Conservation (phyloP, 2,329 filamentous ascomycete genomes). For the Penicillium crustosum region DNA sequence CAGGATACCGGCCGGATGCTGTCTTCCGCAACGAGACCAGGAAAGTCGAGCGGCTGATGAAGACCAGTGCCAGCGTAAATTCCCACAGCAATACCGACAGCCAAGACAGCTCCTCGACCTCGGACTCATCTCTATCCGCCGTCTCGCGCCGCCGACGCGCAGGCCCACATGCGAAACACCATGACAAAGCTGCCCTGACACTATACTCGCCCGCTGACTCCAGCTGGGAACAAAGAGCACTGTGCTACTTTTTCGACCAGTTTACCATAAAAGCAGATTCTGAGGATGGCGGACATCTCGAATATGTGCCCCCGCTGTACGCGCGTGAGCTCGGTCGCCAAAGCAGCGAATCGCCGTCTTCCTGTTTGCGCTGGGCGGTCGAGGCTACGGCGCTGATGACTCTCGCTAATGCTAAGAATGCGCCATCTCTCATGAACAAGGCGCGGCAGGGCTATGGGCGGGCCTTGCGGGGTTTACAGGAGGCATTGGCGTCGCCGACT, state of each 20-base stretch:
- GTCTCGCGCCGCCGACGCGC: not conserved
- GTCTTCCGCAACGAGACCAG: slow-evolving; percentile 39
- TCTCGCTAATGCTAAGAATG: slow-evolving; percentile 32
- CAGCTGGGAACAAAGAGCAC: slow-evolving; percentile 38
- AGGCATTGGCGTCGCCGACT: slow-evolving; percentile 30
- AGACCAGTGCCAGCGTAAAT: slow-evolving; percentile 17
- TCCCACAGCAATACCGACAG: not conserved
- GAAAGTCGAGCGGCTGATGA: slow-evolving; percentile 31
- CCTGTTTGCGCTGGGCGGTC: slow-evolving; percentile 36
- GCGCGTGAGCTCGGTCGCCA: slow-evolving; percentile 21
- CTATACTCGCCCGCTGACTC: slow-evolving; percentile 29
- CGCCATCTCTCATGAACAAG: slow-evolving; percentile 27
- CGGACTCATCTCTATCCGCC: slow-evolving; percentile 3
- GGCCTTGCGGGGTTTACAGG: slow-evolving; percentile 32
- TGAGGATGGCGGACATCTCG: slow-evolving; percentile 35
- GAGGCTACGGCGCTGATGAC: slow-evolving; percentile 39
- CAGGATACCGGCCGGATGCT: slow-evolving; percentile 38
- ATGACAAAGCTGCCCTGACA: slow-evolving; percentile 11
- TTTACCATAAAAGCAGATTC: slow-evolving; percentile 32
- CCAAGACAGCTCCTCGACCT: not conserved
- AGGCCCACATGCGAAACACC: not conserved
- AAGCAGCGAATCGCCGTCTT: slow-evolving; percentile 19
- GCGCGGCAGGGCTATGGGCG: slow-evolving; percentile 35
- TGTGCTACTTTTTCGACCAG: slow-evolving; percentile 45
- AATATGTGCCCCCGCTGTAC: slow-evolving; percentile 40